Percentiles rank a stretch among this genome's conserved stretches.
phyloP scores from a whole-genome alignment of 345 rosid species.

The Populus deltoides region DNA sequence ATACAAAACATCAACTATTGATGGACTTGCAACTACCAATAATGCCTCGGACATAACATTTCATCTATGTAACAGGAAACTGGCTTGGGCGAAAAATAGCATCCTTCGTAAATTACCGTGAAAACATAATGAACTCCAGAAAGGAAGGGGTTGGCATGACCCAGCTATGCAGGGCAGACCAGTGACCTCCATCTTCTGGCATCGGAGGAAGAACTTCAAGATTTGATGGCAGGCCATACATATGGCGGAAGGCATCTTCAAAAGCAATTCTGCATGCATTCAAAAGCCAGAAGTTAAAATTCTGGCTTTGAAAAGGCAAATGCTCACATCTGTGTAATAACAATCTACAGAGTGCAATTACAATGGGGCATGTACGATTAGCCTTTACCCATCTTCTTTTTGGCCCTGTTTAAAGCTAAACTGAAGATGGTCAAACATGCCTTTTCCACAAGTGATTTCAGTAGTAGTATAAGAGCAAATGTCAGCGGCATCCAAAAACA shows the following conservation, averaged over 20 bases:
- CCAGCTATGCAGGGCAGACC: constrained; percentile 96
- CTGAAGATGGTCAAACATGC: background rate
- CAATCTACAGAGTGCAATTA: background rate
- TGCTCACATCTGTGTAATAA: background rate
- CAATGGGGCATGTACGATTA: background rate
- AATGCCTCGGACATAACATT: background rate
- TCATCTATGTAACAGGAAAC: background rate
- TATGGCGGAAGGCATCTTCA: constrained; percentile 70
- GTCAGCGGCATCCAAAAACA: background rate
- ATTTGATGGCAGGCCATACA: constrained; percentile 68
- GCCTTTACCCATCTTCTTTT: background rate
- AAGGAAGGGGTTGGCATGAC: constrained; percentile 97
- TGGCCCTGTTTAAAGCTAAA: background rate
- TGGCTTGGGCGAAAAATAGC: constrained; percentile 1
- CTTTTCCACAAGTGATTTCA: background rate
- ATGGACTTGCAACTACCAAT: background rate
- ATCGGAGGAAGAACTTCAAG: constrained; percentile 86
- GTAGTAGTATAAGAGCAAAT: background rate
- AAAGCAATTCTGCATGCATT: constrained; percentile 60
- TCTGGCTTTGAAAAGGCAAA: background rate
- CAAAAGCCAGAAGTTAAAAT: constrained; percentile 1
- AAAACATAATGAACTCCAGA: constrained; percentile 85
- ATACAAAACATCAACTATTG: background rate
- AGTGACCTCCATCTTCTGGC: constrained; percentile 86
- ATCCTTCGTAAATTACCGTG: constrained; percentile 45